phyloP scores from a whole-genome alignment of 2,329 filamentous ascomycete genomes.

The Xylariaceae sp. region DNA sequence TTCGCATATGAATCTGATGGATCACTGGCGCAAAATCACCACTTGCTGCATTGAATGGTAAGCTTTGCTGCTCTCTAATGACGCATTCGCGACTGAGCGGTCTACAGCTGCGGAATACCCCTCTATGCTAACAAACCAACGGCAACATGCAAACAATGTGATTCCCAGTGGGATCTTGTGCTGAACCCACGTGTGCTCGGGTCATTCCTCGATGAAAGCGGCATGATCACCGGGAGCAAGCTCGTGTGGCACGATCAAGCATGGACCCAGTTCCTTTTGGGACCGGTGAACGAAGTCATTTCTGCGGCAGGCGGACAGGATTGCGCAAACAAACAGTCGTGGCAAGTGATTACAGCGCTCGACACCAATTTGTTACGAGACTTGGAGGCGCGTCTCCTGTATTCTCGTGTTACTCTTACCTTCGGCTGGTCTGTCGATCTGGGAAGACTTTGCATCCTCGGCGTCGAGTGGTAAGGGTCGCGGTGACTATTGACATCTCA shows the following conservation, averaged over 20 bases:
- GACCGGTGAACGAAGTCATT: neutral
- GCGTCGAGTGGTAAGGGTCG: constrained; percentile 37
- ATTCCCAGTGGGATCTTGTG: constrained; percentile 27
- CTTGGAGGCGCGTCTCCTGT: constrained; percentile 49
- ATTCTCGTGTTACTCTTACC: constrained; percentile 49
- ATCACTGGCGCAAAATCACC: constrained; percentile 32
- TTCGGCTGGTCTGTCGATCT: constrained; percentile 49
- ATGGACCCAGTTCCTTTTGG: constrained; percentile 42
- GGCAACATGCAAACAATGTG: constrained; percentile 39
- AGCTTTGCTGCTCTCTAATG: constrained; percentile 1
- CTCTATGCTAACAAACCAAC: constrained; percentile 48
- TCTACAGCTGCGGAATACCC: constrained; percentile 47
- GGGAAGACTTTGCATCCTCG: constrained; percentile 40
- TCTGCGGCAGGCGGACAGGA: constrained; percentile 33
- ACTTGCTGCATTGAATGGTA: constrained; percentile 43
- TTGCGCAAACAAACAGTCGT: constrained; percentile 37
- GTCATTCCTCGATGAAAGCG: constrained; percentile 51
- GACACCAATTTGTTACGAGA: constrained; percentile 40
- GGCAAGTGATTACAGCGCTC: constrained; percentile 38
- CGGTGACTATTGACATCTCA: neutral
- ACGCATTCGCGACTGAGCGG: constrained; percentile 1
- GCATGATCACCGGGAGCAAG: constrained; percentile 46
- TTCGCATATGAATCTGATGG: constrained; percentile 31
- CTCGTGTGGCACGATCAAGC: constrained; percentile 50
- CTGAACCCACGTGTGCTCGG: constrained; percentile 42